Base-by-base conservation (phyloP, 2,329 filamentous ascomycete genomes). In the Lecanicillium sp. region DNA sequence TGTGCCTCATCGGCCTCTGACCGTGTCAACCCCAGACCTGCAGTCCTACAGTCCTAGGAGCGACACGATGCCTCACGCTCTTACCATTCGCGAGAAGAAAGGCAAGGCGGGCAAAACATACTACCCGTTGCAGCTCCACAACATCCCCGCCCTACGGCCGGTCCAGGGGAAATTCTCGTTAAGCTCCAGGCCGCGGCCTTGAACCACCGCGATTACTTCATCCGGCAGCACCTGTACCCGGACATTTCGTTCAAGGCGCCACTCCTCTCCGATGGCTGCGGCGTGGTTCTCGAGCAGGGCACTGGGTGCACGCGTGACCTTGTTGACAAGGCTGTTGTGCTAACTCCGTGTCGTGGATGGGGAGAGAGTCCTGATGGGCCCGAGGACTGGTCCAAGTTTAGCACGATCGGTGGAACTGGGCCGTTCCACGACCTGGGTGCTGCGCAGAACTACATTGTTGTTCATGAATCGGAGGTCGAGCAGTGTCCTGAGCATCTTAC, bases 181-280 rank as follows among this genome's bases (percentile, higher is more conserved):
- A 81, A 80, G 58, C 73, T 97, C 60, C 77, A 79, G 30, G 87
- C 90, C 43, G 87, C 84, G 1, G 86, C 91, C 10, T 81, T 97
- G 42, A 97, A 97, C 72, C 91, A 97, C 71, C 86, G 90, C 58
- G 91, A 97, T 66, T 80, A 95, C 56, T 97, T 96, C 71, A 86
- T 94, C 67, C 87, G 91, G 48, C 90, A 93, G 65, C 85, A 90
- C 61, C 80, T 95, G 33, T 97, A 97, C 71, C 91, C 91, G 0
- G 85, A 80, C 56, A 84, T 89, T 44, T 85, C 86, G 7, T 95
- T 95, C 65, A 76, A 79, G 50, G 74, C 83, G 4, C 88, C 91
- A 1, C 71, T 97, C 35, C 77, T 95, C 19, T 81, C 90, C 50
- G 91, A 97, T 62, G 91, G 88, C 54, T 83, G 78, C 56, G 91